Base-by-base conservation (phyloP, 1,139 yeast genomes). In the Zygosaccharomyces sapae region DNA sequence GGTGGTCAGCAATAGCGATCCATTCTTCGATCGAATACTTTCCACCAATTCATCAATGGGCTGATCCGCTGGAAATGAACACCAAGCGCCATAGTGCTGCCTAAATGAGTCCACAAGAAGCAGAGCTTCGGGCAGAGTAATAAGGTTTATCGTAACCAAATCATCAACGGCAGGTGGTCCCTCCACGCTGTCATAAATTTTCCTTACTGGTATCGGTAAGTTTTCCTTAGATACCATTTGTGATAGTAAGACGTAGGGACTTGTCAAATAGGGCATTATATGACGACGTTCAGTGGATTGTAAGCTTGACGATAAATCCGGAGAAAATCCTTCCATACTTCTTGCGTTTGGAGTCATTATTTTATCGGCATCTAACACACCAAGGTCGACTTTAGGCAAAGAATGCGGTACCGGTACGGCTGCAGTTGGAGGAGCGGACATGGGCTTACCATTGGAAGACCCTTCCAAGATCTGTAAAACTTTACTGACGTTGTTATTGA, bases 11-110 rank as follows among this genome's bases (percentile, higher is more conserved):
- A 86, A 68, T 39, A 86, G 69, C 0, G 92, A 80, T 16, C 87
- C 81, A 12, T 48, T 46, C 35, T 76, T 72, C 24, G 58, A 55
- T 34, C 83, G 67, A 38, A 84, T 72, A 33, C 76, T 65, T n/a
- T 71, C 75, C 7, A 85, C 70, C 33, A 86, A 66, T 20, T 68
- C 71, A 16, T 69, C 75, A 0, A 83, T 74, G 1, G 80, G 67
- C 33, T 77, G 63, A 20, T 70, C 70, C 38, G 76, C 74, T 0
- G 92, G 89, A 46, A 86, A 80, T 49, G 86, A 81, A 3, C 84
- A 82, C 95, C 95, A 86, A 35, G 86, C 70, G 7, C 89, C 88
- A 58, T 82, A 85, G 57, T 84, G 75, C 48, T 80, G 76, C 43
- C 86, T 69, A 60, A 86, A 86, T 46, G 76, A 77, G 45, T 73